Base-by-base conservation (phyloP, 192 early-diverging fungal species). In the Chytriomyces sp. region DNA sequence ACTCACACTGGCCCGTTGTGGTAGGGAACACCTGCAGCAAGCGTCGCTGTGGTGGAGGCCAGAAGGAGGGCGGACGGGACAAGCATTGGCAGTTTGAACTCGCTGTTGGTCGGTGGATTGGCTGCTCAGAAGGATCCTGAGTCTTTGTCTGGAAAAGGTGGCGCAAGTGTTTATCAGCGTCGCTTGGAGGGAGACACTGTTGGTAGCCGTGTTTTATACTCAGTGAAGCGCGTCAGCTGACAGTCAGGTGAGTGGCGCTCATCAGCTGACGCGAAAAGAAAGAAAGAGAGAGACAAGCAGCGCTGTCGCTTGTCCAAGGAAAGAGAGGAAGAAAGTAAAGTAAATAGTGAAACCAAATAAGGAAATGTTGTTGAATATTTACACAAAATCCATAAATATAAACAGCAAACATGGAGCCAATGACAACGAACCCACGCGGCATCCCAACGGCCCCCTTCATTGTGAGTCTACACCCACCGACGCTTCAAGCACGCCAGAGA, bases 361-460 rank as follows among this genome's bases (percentile, higher is more conserved):
- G 3, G 13, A 57, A 53, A 53, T 10, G 8, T 10, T 53, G 50
- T 18, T 20, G 5, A 20, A 57, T 57, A n/a, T 57, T n/a, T 20
- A 20, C 20, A n/a, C 20, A 13, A 57, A 57, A 57, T 13, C 16
- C 53, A 57, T 57, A 57, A 57, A 20, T n/a, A 13, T 57, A 20
- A 57, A 57, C 20, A 20, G 13, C 20, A 20, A 24, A 65, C 23
- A 44, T 23, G 18, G 43, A 11, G 24, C 23, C 23, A 65, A 65
- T 94, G 64, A 91, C 94, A 72, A 80, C 91, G 61, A 99, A 99
- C 81, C 94, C 97, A 18, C 84, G 96, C 74, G 96, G 97, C 72
- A 99, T 99, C 72, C 97, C 97, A 26, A 91, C 91, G 77, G 94
- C 96, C 11, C 96, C 96, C 43, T 99, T 99, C 84, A 92, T 99